Evolutionary conservation across 2,329 filamentous ascomycete species (phyloP), one percentile per base, ranked within the genome.

Genomic region (Fusarium sublunatum): DNA sequence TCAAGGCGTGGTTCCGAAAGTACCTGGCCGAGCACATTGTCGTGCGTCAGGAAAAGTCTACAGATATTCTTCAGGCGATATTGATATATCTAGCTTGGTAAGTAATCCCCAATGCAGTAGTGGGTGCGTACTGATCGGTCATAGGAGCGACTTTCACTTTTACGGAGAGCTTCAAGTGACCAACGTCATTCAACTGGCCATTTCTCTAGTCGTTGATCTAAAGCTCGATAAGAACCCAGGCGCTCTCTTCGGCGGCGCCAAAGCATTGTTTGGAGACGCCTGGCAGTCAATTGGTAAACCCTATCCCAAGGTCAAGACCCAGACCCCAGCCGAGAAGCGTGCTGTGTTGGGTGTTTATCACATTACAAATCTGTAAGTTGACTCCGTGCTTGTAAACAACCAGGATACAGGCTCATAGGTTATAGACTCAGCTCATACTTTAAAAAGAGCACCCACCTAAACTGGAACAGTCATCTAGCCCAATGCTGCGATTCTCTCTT

Each of bases 321-420:
- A 76, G 12, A 72, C 72, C 3, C 52, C 72, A 1, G 72, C 75
- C 1, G 78, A 81, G 31, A 77, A 77, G 60, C 74, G 79, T 1
- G 73, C 79, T 0, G 67, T 78, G 3, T 59, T 82, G 1, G 79
- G 78, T 0, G 73, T 74, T 45, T 82, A 77, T 36, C 79, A 79
- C 24, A 45, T 77, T 3, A 71, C 73, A 6, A 75, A 73, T 1
- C 42, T 77, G 75, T 76, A 65, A 34, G 73, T n/a, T n/a, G n/a
- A n/a, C n/a, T n/a, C n/a, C n/a, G n/a, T n/a, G n/a, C n/a, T n/a
- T n/a, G n/a, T n/a, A n/a, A n/a, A n/a, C n/a, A n/a, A n/a, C n/a
- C n/a, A n/a, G n/a, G n/a, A n/a, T n/a, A n/a, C n/a, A n/a, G n/a
- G n/a, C n/a, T n/a, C n/a, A n/a, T n/a, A n/a, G n/a, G n/a, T n/a